phyloP scores from a whole-genome alignment of 352 stramenopile genomes.

The Phytophthora megakarya region DNA sequence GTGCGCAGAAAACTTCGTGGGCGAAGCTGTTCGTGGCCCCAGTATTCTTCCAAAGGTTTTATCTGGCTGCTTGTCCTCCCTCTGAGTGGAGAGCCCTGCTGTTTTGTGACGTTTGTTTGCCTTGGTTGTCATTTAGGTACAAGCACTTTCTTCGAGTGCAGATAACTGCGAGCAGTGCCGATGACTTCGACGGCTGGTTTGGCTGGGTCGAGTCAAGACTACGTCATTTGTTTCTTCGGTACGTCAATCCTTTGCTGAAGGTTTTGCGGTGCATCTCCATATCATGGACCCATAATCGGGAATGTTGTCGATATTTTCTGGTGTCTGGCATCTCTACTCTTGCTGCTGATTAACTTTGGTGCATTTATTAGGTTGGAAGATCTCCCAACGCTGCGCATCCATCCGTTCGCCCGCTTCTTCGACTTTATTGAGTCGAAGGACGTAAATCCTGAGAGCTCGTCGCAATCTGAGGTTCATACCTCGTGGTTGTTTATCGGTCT shows the following conservation, averaged over 20 bases:
- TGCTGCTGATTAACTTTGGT: conserved; percentile 11
- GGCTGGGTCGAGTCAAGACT: conserved; percentile 88
- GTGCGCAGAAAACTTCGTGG: conserved; percentile 73
- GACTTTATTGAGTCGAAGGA: conserved; percentile 48
- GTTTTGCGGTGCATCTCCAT: neutral
- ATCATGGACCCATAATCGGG: conserved; percentile 3
- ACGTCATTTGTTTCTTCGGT: conserved; percentile 81
- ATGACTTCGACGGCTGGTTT: conserved; percentile 81
- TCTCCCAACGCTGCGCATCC: conserved; percentile 58
- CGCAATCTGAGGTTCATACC: conserved; percentile 36
- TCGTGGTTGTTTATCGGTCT: conserved; percentile 84
- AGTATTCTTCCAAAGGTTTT: conserved; percentile 79
- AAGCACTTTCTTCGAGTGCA: conserved; percentile 86
- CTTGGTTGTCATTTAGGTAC: conserved; percentile 39
- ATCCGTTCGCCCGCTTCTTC: conserved; percentile 86
- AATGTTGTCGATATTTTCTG: neutral
- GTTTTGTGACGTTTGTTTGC: conserved; percentile 16
- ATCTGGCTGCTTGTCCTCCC: neutral
- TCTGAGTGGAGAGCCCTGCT: neutral
- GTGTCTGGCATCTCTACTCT: neutral
- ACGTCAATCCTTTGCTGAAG: conserved; percentile 12
- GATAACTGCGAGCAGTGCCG: conserved; percentile 54
- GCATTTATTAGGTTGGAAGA: conserved; percentile 54
- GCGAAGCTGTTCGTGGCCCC: conserved; percentile 74
- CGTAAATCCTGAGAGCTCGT: conserved; percentile 12